Evolutionary conservation across 768 basidiomycete species (phyloP).

Genomic region (Tulasnella sp.): DNA sequence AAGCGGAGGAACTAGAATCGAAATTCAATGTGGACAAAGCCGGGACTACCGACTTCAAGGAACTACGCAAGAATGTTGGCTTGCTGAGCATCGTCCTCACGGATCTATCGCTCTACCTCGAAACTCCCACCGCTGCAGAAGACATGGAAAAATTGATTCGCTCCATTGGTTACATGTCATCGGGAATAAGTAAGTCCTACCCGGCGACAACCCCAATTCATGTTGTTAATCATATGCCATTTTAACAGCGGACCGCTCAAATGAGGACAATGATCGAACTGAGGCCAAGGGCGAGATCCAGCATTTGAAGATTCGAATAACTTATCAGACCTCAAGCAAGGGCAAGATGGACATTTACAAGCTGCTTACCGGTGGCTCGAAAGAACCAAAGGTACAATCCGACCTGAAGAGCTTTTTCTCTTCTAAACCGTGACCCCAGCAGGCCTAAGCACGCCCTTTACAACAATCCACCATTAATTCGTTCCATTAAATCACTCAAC

Average conservation of each 20-base stretch:
- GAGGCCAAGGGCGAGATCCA: slow-evolving; percentile 20
- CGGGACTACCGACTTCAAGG: not conserved
- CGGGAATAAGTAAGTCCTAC: not conserved
- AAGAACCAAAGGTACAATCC: not conserved
- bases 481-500: not conserved
- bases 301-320: slow-evolving; percentile 11
- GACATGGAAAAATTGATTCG: not conserved
- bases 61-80: not conserved
- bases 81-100: slow-evolving; percentile 1
- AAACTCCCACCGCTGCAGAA: not conserved
- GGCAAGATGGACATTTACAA: not conserved
- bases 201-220: not conserved
- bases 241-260: not conserved
- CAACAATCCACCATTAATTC: not conserved
- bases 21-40: not conserved
- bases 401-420: not conserved
- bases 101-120: not conserved
- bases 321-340: not conserved
- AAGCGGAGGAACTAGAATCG: not conserved
- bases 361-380: not conserved
- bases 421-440: not conserved
- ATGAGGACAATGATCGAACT: slow-evolving; percentile 1
- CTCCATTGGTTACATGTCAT: not conserved
- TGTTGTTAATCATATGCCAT: not conserved
- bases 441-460: not conserved